A percentile compares a stretch with the other conserved stretches of the same genome.
Evolutionary conservation across 371 early-diverging fungal species (phyloP).

Genomic region (Dentiscutata heterogama): DNA sequence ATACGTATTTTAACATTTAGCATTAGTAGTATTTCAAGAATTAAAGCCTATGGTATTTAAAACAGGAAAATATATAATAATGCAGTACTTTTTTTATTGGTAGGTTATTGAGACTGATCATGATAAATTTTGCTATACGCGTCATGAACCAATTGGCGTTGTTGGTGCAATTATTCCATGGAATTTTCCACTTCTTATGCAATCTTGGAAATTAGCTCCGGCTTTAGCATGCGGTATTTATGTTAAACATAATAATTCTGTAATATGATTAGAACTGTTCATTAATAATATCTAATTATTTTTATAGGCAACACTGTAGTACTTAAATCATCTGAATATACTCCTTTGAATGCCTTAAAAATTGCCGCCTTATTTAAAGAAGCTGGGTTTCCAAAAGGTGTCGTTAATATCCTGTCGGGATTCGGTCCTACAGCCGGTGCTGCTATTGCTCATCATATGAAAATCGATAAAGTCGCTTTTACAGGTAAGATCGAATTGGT

Average conservation of each 20-base stretch:
- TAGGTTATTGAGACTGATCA: constrained; percentile 56
- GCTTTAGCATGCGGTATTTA: constrained; percentile 53
- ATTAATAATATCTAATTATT: not conserved
- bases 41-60: too few species aligned
- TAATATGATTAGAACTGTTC: not conserved
- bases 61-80: too few species aligned
- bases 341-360: constrained; percentile 66
- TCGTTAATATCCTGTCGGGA: constrained; percentile 79
- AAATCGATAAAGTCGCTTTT: constrained; percentile 72
- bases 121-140: constrained; percentile 70
- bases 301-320: constrained; percentile 63
- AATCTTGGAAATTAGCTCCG: constrained; percentile 90
- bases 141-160: constrained; percentile 84
- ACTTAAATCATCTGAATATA: constrained; percentile 75
- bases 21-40: too few species aligned
- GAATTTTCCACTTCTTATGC: constrained; percentile 87
- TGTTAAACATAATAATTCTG: not conserved
- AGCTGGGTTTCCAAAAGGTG: constrained; percentile 72
- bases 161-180: constrained; percentile 83
- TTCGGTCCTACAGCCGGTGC: constrained; percentile 64
- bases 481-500: constrained; percentile 54
- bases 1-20: too few species aligned
- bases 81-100: constrained; percentile 45
- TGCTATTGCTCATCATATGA: constrained; percentile 59
- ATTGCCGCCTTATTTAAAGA: constrained; percentile 61